These are phyloP conservation scores for Microsporum audouinii DNA, from an alignment of 2,329 filamentous ascomycete species.

Conservation along the genomic window DNA sequence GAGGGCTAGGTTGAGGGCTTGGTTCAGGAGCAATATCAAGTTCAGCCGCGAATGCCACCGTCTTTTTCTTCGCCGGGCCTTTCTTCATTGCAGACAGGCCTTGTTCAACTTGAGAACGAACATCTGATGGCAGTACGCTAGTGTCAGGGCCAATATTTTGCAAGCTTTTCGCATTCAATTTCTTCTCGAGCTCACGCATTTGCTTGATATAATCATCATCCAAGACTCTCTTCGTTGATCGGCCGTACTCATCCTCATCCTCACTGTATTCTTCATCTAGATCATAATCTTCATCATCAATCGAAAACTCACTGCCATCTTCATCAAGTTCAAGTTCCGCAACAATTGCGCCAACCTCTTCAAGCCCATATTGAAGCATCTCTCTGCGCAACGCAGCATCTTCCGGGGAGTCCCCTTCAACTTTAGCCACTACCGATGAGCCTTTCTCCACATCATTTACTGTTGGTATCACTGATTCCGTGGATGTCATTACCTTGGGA, in stretches of 20 bases:
- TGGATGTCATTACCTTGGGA: neutral
- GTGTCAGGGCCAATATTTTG: constrained; percentile 46
- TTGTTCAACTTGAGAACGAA: constrained; percentile 23
- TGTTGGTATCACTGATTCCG: neutral
- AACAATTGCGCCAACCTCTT: constrained; percentile 81
- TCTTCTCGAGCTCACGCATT: constrained; percentile 77
- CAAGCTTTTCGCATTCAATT: constrained; percentile 49
- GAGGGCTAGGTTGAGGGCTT: constrained; percentile 20
- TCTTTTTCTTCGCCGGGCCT: constrained; percentile 45
- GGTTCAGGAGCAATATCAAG: constrained; percentile 55
- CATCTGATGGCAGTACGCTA: constrained; percentile 23
- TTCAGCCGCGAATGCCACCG: constrained; percentile 65
- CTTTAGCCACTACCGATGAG: constrained; percentile 50
- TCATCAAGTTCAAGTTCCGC: constrained; percentile 82
- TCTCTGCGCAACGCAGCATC: constrained; percentile 70
- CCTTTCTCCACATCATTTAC: constrained; percentile 6
- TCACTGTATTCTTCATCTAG: constrained; percentile 47
- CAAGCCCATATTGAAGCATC: constrained; percentile 82
- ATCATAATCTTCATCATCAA: constrained; percentile 45
- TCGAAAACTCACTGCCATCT: constrained; percentile 38
- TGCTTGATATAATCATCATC: constrained; percentile 63
- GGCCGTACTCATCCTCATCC: constrained; percentile 65
- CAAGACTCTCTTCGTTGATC: constrained; percentile 55
- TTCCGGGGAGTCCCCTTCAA: constrained; percentile 59
- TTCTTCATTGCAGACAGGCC: constrained; percentile 12